These are phyloP conservation scores for Quaeritorhiza haematococci DNA, from an alignment of 371 early-diverging fungal genomes.

Conservation along the genomic window DNA sequence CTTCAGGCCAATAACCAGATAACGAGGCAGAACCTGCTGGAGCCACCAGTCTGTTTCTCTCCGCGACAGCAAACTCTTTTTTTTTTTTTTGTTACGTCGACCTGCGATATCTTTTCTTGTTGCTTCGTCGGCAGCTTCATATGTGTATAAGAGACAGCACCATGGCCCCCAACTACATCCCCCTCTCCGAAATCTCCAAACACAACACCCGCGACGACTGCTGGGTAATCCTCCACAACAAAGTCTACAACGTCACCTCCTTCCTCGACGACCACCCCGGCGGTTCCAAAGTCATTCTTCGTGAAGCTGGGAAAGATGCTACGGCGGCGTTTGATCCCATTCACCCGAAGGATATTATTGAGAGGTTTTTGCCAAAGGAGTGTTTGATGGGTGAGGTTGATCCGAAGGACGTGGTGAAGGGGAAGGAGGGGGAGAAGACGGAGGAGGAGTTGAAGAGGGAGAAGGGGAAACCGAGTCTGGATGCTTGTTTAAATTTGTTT, in stretches of 20 bases:
- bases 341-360: background rate
- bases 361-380: background rate
- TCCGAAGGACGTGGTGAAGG: background rate
- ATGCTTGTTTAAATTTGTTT: constrained; percentile 60
- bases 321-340: constrained; percentile 60
- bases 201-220: constrained; percentile 87
- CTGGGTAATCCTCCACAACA: constrained; percentile 91
- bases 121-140: no score
- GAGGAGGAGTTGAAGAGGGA: constrained; percentile 33
- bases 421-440: constrained; percentile 10
- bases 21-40: no score
- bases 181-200: constrained; percentile 67
- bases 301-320: constrained; percentile 82
- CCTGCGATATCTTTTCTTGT: no score
- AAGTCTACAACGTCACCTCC: constrained; percentile 88
- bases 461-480: constrained; percentile 53
- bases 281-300: constrained; percentile 78
- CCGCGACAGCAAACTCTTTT: no score
- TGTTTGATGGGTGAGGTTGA: background rate
- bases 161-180: no score
- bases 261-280: constrained; percentile 86
- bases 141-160: no score
- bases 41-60: no score
- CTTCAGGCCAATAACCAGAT: no score
- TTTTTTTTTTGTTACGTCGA: no score